phyloP scores from a whole-genome alignment of 2,329 filamentous ascomycete species.

The Clarireedia monteithiana region DNA sequence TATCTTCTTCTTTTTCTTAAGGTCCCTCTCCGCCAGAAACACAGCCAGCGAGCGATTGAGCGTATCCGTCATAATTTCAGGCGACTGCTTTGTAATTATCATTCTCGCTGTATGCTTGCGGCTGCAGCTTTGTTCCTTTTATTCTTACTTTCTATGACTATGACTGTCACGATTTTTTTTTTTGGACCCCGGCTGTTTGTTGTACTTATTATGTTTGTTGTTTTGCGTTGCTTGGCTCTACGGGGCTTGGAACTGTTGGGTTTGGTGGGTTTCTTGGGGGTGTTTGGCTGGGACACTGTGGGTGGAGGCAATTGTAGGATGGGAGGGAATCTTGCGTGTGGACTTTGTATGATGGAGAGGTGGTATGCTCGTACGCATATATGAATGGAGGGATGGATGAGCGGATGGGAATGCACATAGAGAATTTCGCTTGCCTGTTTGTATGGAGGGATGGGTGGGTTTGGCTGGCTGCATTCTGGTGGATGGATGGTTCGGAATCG shows the following conservation, averaged over 20 bases:
- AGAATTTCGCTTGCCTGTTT: no score
- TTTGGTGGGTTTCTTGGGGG: neutral
- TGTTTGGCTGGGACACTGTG: neutral
- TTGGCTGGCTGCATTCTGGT: no score
- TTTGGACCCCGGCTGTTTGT: neutral
- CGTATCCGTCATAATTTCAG: neutral
- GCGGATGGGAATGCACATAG: neutral
- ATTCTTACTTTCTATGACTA: conserved; percentile 4
- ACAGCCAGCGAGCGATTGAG: neutral
- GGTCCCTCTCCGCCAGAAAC: neutral
- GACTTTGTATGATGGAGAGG: no score
- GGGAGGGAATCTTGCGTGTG: no score
- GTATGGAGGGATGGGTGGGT: neutral
- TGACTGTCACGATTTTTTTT: conserved; percentile 6
- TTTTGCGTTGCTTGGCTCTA: neutral
- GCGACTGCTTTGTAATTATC: neutral
- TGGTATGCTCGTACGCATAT: neutral
- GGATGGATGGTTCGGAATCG: neutral
- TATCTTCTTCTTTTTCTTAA: conserved; percentile 1
- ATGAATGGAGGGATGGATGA: neutral
- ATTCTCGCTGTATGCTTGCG: neutral
- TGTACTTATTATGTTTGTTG: neutral
- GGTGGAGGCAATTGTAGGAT: neutral
- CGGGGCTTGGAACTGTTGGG: neutral
- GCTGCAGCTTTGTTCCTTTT: conserved; percentile 2